Percentiles rank a stretch among this genome's conserved stretches.
Evolutionary conservation across 108 stramenopile species (phyloP).

Genomic region (Nannochloropsis oceanica): DNA sequence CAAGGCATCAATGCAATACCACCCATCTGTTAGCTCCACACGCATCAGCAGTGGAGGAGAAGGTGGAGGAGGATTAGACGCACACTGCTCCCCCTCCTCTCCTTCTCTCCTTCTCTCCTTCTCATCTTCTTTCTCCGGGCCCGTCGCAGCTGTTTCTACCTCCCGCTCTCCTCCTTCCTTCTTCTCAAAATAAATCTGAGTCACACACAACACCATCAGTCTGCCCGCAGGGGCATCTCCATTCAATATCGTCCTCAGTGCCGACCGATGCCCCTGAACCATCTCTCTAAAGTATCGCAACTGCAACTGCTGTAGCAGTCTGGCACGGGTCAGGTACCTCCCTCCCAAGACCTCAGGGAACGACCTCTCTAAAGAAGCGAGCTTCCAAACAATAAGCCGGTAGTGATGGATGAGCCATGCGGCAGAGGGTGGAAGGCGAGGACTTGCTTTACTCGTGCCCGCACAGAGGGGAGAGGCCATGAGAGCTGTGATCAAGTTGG

Average conservation of each 20-base stretch:
- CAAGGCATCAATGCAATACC: background rate
- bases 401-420: background rate
- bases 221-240: background rate
- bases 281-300: background rate
- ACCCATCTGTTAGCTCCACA: background rate
- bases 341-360: background rate
- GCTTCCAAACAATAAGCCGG: background rate
- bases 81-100: background rate
- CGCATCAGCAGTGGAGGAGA: background rate
- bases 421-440: background rate
- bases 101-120: background rate
- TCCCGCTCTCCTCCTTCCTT: background rate
- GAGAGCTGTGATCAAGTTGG: too few species aligned
- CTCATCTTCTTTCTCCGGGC: background rate
- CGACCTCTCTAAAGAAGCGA: background rate
- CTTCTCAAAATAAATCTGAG: background rate
- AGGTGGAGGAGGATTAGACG: background rate
- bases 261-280: background rate
- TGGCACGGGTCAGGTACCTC: background rate
- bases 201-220: background rate
- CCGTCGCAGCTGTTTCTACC: background rate
- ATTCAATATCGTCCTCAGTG: background rate
- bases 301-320: background rate
- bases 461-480: too few species aligned
- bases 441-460: too few species aligned